A percentile compares a stretch with the other conserved stretches of the same genome.
Conservation (phyloP, 1,284 basidiomycete species). For the Mycena sp. region DNA sequence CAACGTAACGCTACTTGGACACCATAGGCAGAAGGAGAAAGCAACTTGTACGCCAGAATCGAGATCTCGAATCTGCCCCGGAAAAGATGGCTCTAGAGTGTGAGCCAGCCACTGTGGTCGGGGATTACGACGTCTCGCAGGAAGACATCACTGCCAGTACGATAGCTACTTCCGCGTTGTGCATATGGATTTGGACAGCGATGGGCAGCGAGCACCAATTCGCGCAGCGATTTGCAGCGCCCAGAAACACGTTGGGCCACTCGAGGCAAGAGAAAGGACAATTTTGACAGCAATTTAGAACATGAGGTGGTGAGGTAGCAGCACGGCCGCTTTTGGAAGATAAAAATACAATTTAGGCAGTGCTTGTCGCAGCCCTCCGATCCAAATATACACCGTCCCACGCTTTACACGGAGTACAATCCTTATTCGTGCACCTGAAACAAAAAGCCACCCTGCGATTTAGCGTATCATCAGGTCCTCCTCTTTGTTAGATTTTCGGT, state of each 20-base stretch:
- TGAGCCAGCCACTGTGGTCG: too few species aligned
- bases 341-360: conserved; percentile 8
- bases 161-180: too few species aligned
- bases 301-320: not conserved
- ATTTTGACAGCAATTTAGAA: conserved; percentile 11
- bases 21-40: not conserved
- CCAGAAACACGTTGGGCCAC: conserved; percentile 11
- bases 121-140: too few species aligned
- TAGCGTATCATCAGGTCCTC: conserved; percentile 15
- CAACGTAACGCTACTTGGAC: conserved; percentile 10
- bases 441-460: not conserved
- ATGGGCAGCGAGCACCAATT: conserved; percentile 19
- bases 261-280: conserved; percentile 13
- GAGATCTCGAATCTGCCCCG: too few species aligned
- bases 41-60: too few species aligned
- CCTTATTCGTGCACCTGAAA: not conserved
- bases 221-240: conserved; percentile 5
- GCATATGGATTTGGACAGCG: not conserved
- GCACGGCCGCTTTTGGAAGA: not conserved
- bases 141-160: too few species aligned
- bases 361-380: not conserved
- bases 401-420: not conserved
- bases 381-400: conserved; percentile 6
- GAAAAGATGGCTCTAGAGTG: too few species aligned
- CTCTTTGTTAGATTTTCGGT: conserved; percentile 19